Percentiles rank a stretch among this genome's conserved stretches.
phyloP scores from a whole-genome alignment of 2,329 filamentous ascomycete genomes.

The Trichoderma simmonsii region DNA sequence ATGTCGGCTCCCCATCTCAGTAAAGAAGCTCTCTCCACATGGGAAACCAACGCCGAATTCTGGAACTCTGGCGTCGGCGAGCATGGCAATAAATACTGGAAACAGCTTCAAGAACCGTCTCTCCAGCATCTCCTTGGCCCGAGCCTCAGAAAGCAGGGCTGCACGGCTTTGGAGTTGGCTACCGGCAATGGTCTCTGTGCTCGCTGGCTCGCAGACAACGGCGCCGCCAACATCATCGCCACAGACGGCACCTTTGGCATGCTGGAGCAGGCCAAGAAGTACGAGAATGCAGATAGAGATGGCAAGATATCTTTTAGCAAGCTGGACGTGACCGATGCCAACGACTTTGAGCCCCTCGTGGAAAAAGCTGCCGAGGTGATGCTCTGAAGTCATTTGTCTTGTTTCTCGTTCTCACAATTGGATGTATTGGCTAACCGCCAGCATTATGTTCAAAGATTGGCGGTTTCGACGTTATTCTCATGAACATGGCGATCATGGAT shows the following conservation, averaged over 20 bases:
- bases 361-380: constrained; percentile 18
- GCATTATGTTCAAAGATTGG: constrained; percentile 22
- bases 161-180: constrained; percentile 45
- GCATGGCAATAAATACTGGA: constrained; percentile 45
- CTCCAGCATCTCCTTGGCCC: constrained; percentile 36
- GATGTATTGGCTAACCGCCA: neutral
- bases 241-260: constrained; percentile 44
- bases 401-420: neutral
- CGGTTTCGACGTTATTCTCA: constrained; percentile 42
- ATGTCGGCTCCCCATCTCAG: constrained; percentile 20
- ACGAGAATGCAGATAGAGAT: neutral
- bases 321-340: constrained; percentile 39
- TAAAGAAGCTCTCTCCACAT: constrained; percentile 30
- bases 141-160: constrained; percentile 21
- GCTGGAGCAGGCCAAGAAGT: constrained; percentile 35
- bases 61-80: constrained; percentile 43
- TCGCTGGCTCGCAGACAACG: constrained; percentile 39
- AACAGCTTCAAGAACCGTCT: constrained; percentile 39
- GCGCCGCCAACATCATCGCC: constrained; percentile 38
- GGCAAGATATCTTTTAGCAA: constrained; percentile 31
- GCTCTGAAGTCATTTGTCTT: neutral
- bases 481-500: constrained; percentile 52
- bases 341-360: constrained; percentile 16
- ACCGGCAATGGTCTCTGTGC: constrained; percentile 49
- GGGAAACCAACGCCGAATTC: constrained; percentile 40